These are phyloP conservation scores for Prorocentrum cordatum DNA, from an alignment of 169 alveolate species.

Conservation along the genomic window DNA sequence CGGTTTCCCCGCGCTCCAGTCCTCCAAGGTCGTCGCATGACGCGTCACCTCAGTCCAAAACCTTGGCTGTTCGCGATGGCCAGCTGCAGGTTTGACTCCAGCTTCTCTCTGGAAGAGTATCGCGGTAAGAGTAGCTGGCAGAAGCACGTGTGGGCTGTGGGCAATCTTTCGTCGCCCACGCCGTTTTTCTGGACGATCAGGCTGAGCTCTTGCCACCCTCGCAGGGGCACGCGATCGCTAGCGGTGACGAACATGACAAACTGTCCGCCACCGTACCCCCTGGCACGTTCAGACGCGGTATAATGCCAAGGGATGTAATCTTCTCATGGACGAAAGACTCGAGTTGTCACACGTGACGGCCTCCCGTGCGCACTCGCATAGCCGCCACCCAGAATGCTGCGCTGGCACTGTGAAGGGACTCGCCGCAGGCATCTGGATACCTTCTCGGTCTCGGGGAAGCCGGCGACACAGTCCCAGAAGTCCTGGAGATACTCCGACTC, in stretches of 20 bases:
- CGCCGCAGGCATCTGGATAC: too few relatives aligned
- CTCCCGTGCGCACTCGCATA: background rate
- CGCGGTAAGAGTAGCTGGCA: slow-evolving; percentile 59
- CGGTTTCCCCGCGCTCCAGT: too few relatives aligned
- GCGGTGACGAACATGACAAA: slow-evolving; percentile 55
- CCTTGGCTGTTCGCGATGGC: slow-evolving; percentile 60
- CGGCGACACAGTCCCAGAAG: background rate
- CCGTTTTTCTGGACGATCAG: slow-evolving; percentile 59
- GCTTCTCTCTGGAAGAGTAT: slow-evolving; percentile 46
- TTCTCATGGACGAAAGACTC: background rate
- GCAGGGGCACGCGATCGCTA: slow-evolving; percentile 46
- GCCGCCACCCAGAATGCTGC: background rate
- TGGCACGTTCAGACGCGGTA: background rate
- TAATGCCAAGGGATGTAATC: background rate
- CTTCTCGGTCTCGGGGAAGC: background rate
- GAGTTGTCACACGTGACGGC: background rate
- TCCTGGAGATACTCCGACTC: background rate
- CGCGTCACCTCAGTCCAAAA: slow-evolving; percentile 11
- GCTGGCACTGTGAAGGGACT: background rate
- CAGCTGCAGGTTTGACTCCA: background rate
- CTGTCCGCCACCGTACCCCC: background rate
- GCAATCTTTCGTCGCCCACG: slow-evolving; percentile 58
- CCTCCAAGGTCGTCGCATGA: too few relatives aligned
- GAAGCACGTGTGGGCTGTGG: slow-evolving; percentile 52
- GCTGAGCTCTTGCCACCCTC: slow-evolving; percentile 16